phyloP scores from a whole-genome alignment of 1,139 yeast species.

The Debaryomyces sp. region DNA sequence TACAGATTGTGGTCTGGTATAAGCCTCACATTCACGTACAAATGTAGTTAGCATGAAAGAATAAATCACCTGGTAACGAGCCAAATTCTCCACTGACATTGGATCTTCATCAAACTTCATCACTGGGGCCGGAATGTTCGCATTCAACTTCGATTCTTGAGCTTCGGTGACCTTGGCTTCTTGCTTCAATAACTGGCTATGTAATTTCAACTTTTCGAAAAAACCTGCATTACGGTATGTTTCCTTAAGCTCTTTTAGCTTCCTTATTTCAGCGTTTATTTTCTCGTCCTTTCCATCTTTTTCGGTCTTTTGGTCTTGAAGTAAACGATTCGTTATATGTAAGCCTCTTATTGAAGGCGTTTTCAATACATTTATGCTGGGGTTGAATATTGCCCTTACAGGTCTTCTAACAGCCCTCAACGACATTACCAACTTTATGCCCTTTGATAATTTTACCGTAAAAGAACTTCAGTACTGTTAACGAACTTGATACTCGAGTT shows the following conservation, averaged over 20 bases:
- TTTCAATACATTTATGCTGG: not conserved
- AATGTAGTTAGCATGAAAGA: constrained; percentile 29
- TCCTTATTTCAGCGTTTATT: constrained; percentile 20
- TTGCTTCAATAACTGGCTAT: constrained; percentile 27
- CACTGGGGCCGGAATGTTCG: constrained; percentile 22
- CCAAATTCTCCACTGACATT: constrained; percentile 19
- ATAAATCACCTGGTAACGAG: constrained; percentile 23
- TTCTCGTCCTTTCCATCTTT: constrained; percentile 8
- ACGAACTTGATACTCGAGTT: not conserved
- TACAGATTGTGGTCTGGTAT: constrained; percentile 12
- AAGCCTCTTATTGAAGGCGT: constrained; percentile 3
- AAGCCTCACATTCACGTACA: constrained; percentile 27
- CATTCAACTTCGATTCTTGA: constrained; percentile 22
- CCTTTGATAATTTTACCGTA: not conserved
- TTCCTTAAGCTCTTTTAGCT: constrained; percentile 26
- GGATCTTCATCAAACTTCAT: constrained; percentile 24
- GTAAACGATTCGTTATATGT: constrained; percentile 7
- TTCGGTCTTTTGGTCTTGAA: constrained; percentile 15
- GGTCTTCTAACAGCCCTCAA: constrained; percentile 10
- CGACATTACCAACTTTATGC: constrained; percentile 8
- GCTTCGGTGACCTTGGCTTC: constrained; percentile 27
- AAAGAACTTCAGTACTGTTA: not conserved
- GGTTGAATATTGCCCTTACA: constrained; percentile 4
- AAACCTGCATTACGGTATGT: constrained; percentile 28
- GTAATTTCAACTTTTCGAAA: constrained; percentile 27